These are phyloP conservation scores for Lantana camara DNA, from an alignment of 257 asterid genomes.

Conservation along the genomic window DNA sequence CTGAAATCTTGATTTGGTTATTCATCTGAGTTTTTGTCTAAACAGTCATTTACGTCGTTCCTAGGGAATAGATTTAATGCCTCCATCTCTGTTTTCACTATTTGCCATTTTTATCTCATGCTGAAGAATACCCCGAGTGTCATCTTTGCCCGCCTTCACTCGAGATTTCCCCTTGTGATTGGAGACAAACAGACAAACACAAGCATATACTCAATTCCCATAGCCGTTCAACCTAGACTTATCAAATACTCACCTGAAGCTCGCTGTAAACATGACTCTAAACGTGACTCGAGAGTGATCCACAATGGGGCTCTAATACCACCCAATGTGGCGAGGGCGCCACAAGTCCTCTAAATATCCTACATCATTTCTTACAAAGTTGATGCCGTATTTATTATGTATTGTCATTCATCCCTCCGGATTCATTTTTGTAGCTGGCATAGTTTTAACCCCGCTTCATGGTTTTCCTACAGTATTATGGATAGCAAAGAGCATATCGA, in stretches of 20 bases:
- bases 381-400: neutral
- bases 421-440: slow-evolving; percentile 7
- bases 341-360: neutral
- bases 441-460: slow-evolving; percentile 3
- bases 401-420: neutral
- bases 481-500: slow-evolving; percentile 45
- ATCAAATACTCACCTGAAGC: too few species aligned
- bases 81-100: too few species aligned
- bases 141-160: too few species aligned
- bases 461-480: slow-evolving; percentile 33
- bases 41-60: neutral
- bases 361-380: neutral
- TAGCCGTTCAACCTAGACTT: too few species aligned
- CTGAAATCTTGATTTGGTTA: neutral
- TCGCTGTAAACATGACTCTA: too few species aligned
- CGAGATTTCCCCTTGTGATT: too few species aligned
- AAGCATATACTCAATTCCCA: too few species aligned
- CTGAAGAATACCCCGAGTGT: too few species aligned
- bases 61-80: neutral
- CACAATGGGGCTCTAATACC: too few species aligned
- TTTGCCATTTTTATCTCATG: neutral
- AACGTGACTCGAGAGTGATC: too few species aligned
- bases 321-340: too few species aligned
- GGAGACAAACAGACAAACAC: too few species aligned
- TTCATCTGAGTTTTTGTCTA: neutral